Base-by-base conservation (phyloP, 2,329 filamentous ascomycete genomes). In the Ceratocystis albifundus region DNA sequence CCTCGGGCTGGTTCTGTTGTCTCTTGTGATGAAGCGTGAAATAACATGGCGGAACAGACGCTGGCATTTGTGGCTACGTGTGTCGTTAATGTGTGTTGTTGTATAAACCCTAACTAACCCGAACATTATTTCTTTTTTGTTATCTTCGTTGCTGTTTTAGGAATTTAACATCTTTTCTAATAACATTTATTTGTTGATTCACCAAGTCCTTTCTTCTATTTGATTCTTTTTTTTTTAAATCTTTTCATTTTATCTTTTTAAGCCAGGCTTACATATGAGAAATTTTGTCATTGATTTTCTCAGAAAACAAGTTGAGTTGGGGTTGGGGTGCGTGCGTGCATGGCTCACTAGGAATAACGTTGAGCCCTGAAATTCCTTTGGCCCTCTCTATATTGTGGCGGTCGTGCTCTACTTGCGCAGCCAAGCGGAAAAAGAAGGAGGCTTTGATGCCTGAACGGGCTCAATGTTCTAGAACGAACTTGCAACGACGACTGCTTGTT, bases 301-400 rank as follows among this genome's bases (percentile, higher is more conserved):
- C 25, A 32, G 53, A 32, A 59, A 36, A 36, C 8, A 36, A 59
- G 53, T 59, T 59, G 53, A 59, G 53, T 59, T 59, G 53, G 53
- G 53, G 53, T 59, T 59, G 53, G 53, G 53, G 53, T 59, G 25
- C 53, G 53, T 59, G 25, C 53, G 53, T 59, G 53, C 53, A 59
- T 59, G 28, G 53, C 8, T 32, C 53, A 59, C 53, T n/a, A 12
- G 1, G 28, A 28, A 59, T 59, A 32, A 30, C 32, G 53, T 59
- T 59, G 53, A 36, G 53, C 28, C 53, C 28, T 59, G 17, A n/a
- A 30, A 59, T 59, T 59, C 53, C 53, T 32, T 59, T 59, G 25
- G 53, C 6, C 8, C 53, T 59, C 20, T 55, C 6, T 22, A 36
- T 12, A 36, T 10, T 36, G 10, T 36, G 32, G 32, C 32, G 32